Base-by-base conservation (phyloP, 1,139 yeast genomes). In the Yamadazyma triangularis region DNA sequence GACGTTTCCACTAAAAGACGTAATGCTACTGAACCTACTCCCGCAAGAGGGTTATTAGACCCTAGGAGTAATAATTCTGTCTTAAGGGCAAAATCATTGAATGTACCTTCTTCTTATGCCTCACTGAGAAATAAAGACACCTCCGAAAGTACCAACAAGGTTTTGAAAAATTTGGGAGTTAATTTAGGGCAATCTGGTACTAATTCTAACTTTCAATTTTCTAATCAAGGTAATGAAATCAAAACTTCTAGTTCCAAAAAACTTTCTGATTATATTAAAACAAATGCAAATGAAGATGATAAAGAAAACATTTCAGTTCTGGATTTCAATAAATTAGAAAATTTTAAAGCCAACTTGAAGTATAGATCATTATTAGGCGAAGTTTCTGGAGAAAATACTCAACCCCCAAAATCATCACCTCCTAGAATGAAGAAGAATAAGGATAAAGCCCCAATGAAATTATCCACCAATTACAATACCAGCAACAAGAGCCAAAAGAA, bases 231-330 rank as follows among this genome's bases (percentile, higher is more conserved):
- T 18, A 18, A 18, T 9, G n/a, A n/a, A n/a, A 6, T 18, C 9
- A 65, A 70, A 40, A 65, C 73, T 18, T 64, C 73, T 4, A 64
- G 73, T 30, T 68, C 75, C 2, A 67, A 59, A 38, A 56, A 64
- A 36, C 63, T 72, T 27, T 53, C 73, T 3, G 50, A 58, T 21
- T 55, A 60, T 36, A 50, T 62, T 27, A 18, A 18, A 9, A 18
- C 20, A 7, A 18, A 18, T 18, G 20, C 20, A 7, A 18, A 18
- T 18, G 20, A 18, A 6, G 20, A 18, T 18, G 47, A 47, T 18
- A 51, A 49, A 27, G 57, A 53, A 28, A 24, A 24, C 13, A 24
- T 24, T 14, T 13, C 40, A 5, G 4, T 38, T 8, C 15, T 13
- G 4, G 39, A 39, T 11, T 42, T 33, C 28, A 40, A 39, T 20